phyloP scores from a whole-genome alignment of 345 rosid genomes.

The Murraya paniculata region DNA sequence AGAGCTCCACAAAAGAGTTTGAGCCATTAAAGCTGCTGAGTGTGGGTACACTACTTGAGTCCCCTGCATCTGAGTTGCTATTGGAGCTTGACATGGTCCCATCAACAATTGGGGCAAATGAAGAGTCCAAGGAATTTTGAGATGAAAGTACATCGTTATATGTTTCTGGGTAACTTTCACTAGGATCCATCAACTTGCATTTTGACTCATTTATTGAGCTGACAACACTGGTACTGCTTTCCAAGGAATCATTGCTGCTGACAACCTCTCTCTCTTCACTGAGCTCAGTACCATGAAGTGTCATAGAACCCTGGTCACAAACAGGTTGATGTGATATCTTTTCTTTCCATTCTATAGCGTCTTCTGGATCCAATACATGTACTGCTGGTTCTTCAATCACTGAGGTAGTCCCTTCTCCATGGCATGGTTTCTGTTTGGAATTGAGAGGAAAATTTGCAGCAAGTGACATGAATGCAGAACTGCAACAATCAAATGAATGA shows the following conservation, averaged over 20 bases:
- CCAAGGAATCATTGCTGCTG: conserved; percentile 41
- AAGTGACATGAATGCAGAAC: conserved; percentile 93
- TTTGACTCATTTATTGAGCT: conserved; percentile 38
- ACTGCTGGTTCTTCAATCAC: conserved; percentile 36
- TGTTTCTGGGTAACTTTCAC: conserved; percentile 22
- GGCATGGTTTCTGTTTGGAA: conserved; percentile 20
- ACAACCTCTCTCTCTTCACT: conserved; percentile 51
- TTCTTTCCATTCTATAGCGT: conserved; percentile 35
- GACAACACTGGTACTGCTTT: conserved; percentile 34
- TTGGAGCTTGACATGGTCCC: conserved; percentile 52
- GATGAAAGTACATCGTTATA: conserved; percentile 38
- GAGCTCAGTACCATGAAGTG: conserved; percentile 28
- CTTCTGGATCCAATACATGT: conserved; percentile 48
- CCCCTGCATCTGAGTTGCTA: conserved; percentile 41
- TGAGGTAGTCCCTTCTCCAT: conserved; percentile 39
- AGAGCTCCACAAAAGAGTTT: conserved; percentile 54
- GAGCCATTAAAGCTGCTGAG: conserved; percentile 22
- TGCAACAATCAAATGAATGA: conserved; percentile 29
- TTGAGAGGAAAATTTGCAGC: conserved; percentile 67
- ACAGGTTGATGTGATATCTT: conserved; percentile 34
- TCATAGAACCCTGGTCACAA: conserved; percentile 46
- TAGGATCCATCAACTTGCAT: conserved; percentile 24
- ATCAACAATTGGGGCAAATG: conserved; percentile 42
- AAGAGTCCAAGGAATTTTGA: conserved; percentile 38
- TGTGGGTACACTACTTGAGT: conserved; percentile 17